Conservation (phyloP, 2,329 filamentous ascomycete genomes). For the Cladosporium sp. region DNA sequence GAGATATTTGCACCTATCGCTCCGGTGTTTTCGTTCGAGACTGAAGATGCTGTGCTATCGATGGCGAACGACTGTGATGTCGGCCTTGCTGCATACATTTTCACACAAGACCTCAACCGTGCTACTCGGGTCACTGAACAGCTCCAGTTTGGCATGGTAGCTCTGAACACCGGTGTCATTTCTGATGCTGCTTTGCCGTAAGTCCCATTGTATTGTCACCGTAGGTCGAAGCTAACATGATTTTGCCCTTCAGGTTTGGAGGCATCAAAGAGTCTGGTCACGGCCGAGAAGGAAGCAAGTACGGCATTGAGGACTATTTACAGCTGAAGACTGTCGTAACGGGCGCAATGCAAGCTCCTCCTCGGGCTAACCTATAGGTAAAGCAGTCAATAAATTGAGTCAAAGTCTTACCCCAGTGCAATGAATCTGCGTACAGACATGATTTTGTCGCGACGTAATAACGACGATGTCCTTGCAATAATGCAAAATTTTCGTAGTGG, state of each 20-base stretch:
- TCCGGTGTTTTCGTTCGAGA: conserved; percentile 23
- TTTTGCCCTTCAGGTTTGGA: background rate
- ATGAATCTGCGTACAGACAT: too few species aligned
- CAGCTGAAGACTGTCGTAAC: background rate
- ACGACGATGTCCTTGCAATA: too few species aligned
- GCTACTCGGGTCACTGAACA: conserved; percentile 36
- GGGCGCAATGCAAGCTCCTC: background rate
- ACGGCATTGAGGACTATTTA: background rate
- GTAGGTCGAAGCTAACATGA: too few species aligned
- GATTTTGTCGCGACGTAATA: too few species aligned
- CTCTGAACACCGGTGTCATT: conserved; percentile 27
- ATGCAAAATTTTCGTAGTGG: too few species aligned
- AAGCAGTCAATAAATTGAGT: too few species aligned
- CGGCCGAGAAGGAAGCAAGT: background rate
- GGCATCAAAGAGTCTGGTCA: background rate
- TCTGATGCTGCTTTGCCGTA: conserved; percentile 38
- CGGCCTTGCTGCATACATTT: conserved; percentile 33
- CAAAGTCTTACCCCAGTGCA: too few species aligned
- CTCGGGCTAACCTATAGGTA: too few species aligned
- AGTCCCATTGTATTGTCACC: background rate
- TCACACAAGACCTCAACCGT: conserved; percentile 34
- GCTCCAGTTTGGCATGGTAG: conserved; percentile 38
- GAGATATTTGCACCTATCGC: conserved; percentile 27
- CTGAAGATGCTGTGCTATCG: conserved; percentile 22
- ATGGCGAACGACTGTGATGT: conserved; percentile 34